phyloP scores from a whole-genome alignment of 768 basidiomycete genomes.

The Leccinellum rugosiceps region DNA sequence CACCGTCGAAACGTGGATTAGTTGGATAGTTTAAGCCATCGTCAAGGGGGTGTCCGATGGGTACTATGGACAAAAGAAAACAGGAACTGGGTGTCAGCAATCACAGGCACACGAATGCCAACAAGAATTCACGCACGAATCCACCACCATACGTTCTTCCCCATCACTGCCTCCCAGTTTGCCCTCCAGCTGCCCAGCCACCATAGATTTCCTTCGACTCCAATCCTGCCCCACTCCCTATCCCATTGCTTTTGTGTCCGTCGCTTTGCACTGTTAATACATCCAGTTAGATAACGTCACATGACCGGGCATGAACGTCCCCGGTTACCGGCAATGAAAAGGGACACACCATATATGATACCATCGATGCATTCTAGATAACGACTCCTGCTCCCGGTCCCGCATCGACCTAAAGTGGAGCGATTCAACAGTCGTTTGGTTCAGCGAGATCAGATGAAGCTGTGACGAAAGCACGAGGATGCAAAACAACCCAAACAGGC shows the following conservation, averaged over 20 bases:
- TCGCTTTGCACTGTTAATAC: conserved; percentile 46
- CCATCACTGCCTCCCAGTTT: conserved; percentile 87
- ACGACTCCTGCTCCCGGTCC: conserved; percentile 54
- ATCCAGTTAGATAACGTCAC: conserved; percentile 1
- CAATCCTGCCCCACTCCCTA: conserved; percentile 74
- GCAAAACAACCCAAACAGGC: conserved; percentile 72
- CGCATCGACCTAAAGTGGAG: conserved; percentile 54
- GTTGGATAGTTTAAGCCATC: conserved; percentile 64
- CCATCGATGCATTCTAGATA: conserved; percentile 51
- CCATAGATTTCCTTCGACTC: conserved; percentile 84
- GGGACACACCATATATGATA: conserved; percentile 52
- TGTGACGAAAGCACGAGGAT: conserved; percentile 55
- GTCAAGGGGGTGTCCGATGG: conserved; percentile 47
- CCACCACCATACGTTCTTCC: conserved; percentile 64
- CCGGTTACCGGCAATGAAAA: background rate
- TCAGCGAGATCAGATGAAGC: conserved; percentile 53
- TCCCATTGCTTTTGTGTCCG: conserved; percentile 56
- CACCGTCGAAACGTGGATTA: conserved; percentile 70
- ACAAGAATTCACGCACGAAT: conserved; percentile 55
- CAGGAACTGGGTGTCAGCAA: conserved; percentile 5
- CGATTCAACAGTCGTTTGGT: conserved; percentile 82
- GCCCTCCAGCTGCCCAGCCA: conserved; percentile 60
- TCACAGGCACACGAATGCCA: background rate
- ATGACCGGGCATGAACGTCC: too few species aligned
- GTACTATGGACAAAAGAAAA: conserved; percentile 32